These are phyloP conservation scores for Stereocaulon alpinum DNA, from an alignment of 495 filamentous ascomycete species.

Conservation along the genomic window DNA sequence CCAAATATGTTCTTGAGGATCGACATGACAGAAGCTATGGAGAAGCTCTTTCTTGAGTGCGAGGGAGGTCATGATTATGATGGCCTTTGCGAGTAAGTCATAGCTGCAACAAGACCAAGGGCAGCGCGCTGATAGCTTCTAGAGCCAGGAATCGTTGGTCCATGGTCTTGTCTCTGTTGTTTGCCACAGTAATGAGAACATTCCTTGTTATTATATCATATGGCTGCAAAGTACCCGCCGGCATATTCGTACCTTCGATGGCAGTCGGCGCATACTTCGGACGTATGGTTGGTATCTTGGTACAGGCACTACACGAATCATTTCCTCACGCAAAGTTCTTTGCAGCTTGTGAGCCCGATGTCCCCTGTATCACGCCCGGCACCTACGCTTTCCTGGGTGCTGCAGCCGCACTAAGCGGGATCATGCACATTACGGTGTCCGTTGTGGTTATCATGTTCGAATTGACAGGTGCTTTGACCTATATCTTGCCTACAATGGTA, in stretches of 20 bases:
- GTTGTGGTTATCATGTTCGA: constrained; percentile 99
- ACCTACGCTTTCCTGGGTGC: constrained; percentile 94
- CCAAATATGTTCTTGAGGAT: constrained; percentile 93
- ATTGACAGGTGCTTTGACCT: constrained; percentile 85
- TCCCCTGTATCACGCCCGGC: constrained; percentile 93
- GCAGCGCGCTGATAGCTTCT: constrained; percentile 22
- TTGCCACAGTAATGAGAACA: constrained; percentile 72
- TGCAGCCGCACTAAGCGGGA: constrained; percentile 88
- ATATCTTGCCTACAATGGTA: constrained; percentile 92
- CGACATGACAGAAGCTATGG: constrained; percentile 99
- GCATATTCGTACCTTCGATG: constrained; percentile 97
- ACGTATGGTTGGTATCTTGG: constrained; percentile 84
- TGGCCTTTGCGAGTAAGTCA: constrained; percentile 70
- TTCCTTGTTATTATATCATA: constrained; percentile 93
- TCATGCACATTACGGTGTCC: constrained; percentile 95
- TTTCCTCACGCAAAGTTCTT: constrained; percentile 78
- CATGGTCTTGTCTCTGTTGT: constrained; percentile 67
- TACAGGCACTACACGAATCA: constrained; percentile 78
- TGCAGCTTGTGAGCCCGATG: constrained; percentile 74
- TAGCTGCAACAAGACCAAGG: not conserved
- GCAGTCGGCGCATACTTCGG: constrained; percentile 92
- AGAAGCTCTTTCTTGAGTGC: constrained; percentile 91
- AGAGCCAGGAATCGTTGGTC: constrained; percentile 55
- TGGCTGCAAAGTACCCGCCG: constrained; percentile 94
- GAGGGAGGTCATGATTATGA: constrained; percentile 88